Base-by-base conservation (phyloP, 1,284 basidiomycete genomes). In the Athelia sp. region DNA sequence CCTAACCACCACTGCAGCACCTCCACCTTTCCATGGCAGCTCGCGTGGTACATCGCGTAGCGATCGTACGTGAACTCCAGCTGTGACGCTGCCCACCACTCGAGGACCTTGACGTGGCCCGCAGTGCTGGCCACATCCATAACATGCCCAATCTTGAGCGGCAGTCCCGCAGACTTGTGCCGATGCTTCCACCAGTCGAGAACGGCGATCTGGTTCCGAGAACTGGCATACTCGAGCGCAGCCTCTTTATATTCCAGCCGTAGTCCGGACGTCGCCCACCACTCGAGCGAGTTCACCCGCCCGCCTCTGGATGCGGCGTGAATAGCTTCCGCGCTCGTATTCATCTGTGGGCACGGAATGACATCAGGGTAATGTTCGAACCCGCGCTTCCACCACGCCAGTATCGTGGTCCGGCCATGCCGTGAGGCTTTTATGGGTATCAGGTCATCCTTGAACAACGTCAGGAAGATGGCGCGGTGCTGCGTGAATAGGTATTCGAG, bases 1-100 rank as follows among this genome's bases (percentile, higher is more conserved):
- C 78, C 76, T 38, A 85, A 62, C 90, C 90, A 92, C 90, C 90
- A 93, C 57, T 88, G 72, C 53, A 93, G 66, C 15, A 90, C 84
- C 34, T 87, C 82, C 8, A 90, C 78, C 66, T 82, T 86, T n/a
- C 89, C 87, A 51, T 83, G 76, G 64, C 82, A 85, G 53, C 84
- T 87, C 1, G 89, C 84, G 56, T 87, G 81, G 51, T 86, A 80
- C 56, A 92, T 69, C 18, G 86, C 85, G 54, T 84, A 76, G 40
- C 79, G 76, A 59, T 90, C 87, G 62, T 90, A 88, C 56, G 87
- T 87, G 55, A 79, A 78, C 46, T 87, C 84, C 26, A 90, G 71
- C 50, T 82, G 79, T 2, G 86, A 88, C 8, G 78, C 74, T 4
- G 82, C 78, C 90, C 90, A 92, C 89, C 90, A 92, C 60, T 87